A percentile compares a stretch with the other conserved stretches of the same genome.
Conservation (phyloP, 1,284 basidiomycete genomes). For the Xanthoconium separans region DNA sequence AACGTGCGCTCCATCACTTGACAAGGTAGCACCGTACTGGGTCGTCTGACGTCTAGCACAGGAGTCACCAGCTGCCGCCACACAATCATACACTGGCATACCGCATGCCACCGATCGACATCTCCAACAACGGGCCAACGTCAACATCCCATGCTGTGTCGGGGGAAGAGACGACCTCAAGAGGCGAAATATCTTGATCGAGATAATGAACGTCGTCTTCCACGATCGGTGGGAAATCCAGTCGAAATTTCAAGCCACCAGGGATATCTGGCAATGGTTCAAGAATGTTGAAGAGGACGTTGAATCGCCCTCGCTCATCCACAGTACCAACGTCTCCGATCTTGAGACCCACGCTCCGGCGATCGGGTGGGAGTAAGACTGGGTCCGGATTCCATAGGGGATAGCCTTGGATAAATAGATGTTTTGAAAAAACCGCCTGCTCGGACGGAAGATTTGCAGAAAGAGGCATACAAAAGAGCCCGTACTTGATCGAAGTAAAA, state of each 20-base stretch:
- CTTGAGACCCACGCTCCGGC: background rate
- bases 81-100: background rate
- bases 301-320: slow-evolving; percentile 1
- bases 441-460: background rate
- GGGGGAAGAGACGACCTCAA: slow-evolving; percentile 6
- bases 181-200: background rate
- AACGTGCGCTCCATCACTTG: background rate
- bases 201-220: background rate
- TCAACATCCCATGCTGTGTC: background rate
- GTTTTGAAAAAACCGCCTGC: background rate
- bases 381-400: slow-evolving; percentile 8
- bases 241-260: background rate
- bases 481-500: no score
- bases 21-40: background rate
- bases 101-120: background rate
- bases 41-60: background rate
- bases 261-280: background rate
- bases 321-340: slow-evolving; percentile 8
- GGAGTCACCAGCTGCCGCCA: background rate
- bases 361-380: background rate
- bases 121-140: background rate
- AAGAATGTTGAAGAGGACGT: slow-evolving; percentile 8
- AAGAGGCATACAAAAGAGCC: background rate
- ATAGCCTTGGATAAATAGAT: background rate
- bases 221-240: background rate